Evolutionary conservation across 495 filamentous ascomycete genomes (phyloP), one percentile per base, ranked within the genome.

Genomic region (Immersiella caudata): DNA sequence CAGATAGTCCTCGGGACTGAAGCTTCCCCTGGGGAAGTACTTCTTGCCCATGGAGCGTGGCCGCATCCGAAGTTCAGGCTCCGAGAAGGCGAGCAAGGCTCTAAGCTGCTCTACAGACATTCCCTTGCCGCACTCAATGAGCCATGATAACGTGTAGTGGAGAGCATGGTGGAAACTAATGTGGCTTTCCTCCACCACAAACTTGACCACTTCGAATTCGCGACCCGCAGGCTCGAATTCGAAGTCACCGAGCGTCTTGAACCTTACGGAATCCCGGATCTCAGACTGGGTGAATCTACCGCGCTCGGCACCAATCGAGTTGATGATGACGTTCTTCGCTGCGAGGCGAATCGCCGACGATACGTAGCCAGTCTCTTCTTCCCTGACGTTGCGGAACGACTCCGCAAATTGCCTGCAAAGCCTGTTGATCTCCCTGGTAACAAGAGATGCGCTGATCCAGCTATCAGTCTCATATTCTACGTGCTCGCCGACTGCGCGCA

Each of bases 151-250:
- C 0, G 91, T 96, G 75, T 98, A 98, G 75, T 99, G 95, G 36
- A 99, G 82, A 8, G 93, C 92, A 76, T 99, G 95, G 73, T 99
- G 96, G 82, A 99, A 98, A 78, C 96, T 98, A 76, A 98, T 95
- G 0, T 91, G 89, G 69, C 95, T 89, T 67, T 88, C 88, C 66
- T 95, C 93, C 6, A 98, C 93, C 7, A 90, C 85, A 75, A 95
- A 97, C 67, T 90, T 90, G 26, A 97, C 90, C 0, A 99, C 89
- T 18, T 86, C 85, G 66, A 89, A 84, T 64, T 78, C 76, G n/a
- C 77, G 79, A n/a, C 79, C 73, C 21, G 85, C 78, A 9, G 81
- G 76, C 68, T 95, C 92, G 70, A 97, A 96, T 68, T 96, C 91
- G 68, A 93, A 96, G 56, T 87, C 86, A 1, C 80, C 83, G 50